Conservation (phyloP, 2,329 filamentous ascomycete species). For the Lasiodiplodia sp. region DNA sequence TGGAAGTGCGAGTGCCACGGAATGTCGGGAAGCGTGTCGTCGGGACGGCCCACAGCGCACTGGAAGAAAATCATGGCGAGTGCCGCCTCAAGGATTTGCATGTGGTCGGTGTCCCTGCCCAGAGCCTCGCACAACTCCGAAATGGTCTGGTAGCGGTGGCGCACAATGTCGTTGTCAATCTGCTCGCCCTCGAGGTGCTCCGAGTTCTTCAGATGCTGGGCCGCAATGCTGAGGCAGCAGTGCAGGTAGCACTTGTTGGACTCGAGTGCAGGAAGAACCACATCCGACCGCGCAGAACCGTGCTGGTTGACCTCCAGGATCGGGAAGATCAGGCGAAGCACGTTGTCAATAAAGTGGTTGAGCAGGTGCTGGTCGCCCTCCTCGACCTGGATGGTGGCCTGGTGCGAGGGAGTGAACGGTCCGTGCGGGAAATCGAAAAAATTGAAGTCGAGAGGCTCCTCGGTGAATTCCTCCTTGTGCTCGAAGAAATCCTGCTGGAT, state of each 20-base stretch:
- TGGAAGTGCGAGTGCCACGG: conserved; percentile 98
- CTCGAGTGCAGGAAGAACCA: conserved; percentile 87
- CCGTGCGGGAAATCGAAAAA: conserved; percentile 84
- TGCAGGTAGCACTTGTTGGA: conserved; percentile 93
- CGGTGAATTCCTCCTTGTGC: conserved; percentile 69
- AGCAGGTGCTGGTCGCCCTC: conserved; percentile 86
- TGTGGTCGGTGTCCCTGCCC: conserved; percentile 79
- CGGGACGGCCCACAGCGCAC: conserved; percentile 84
- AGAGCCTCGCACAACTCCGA: conserved; percentile 84
- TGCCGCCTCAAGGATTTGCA: conserved; percentile 89
- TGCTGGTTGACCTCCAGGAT: conserved; percentile 90
- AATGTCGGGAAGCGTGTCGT: conserved; percentile 87
- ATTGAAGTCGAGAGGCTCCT: conserved; percentile 70
- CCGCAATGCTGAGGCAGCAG: conserved; percentile 92
- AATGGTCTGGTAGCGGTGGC: conserved; percentile 88
- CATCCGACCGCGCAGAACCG: conserved; percentile 78
- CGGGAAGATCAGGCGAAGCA: conserved; percentile 89
- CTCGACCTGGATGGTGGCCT: conserved; percentile 78
- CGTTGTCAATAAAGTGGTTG: conserved; percentile 88
- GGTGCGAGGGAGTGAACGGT: conserved; percentile 66
- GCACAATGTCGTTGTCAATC: conserved; percentile 89
- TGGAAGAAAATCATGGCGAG: conserved; percentile 97
- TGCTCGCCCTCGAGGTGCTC: conserved; percentile 72
- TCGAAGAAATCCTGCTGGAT: conserved; percentile 75
- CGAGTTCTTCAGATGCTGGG: conserved; percentile 87